A percentile compares a stretch with the other conserved stretches of the same genome.
Conservation (phyloP, 495 filamentous ascomycete species). For the Aspergillus funiculosus region DNA sequence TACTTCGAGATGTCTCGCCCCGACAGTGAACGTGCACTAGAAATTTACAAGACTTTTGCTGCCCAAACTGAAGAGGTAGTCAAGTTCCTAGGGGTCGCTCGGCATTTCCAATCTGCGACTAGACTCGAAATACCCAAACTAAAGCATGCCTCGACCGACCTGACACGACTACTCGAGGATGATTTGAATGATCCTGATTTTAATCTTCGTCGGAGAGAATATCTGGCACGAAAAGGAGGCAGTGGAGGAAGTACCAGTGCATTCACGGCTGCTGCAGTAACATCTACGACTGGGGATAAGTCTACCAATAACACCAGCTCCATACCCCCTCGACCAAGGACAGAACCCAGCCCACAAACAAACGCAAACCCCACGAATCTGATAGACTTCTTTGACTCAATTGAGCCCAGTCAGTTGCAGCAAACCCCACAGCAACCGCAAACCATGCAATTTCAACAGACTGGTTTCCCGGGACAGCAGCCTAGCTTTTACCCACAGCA, state of each 20-base stretch:
- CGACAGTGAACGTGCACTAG: conserved; percentile 86
- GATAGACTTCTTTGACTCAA: conserved; percentile 98
- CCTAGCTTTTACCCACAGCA: conserved; percentile 30
- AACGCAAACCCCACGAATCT: conserved; percentile 69
- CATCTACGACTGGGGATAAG: conserved; percentile 23
- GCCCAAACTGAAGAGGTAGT: conserved; percentile 91
- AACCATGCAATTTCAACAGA: conserved; percentile 41
- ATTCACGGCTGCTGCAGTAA: conserved; percentile 17
- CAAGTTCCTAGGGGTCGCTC: conserved; percentile 77
- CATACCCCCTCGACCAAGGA: conserved; percentile 20
- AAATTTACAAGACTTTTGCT: conserved; percentile 90
- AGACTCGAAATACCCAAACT: conserved; percentile 92
- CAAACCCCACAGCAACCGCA: conserved; percentile 30
- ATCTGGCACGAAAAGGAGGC: conserved; percentile 76
- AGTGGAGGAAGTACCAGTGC: conserved; percentile 47
- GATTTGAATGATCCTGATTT: conserved; percentile 96
- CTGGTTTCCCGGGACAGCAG: conserved; percentile 45
- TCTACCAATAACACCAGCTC: conserved; percentile 18
- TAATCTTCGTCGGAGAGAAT: conserved; percentile 87
- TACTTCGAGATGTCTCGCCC: conserved; percentile 97
- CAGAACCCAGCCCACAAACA: conserved; percentile 26
- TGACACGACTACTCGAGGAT: conserved; percentile 85
- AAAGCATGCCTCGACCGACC: conserved; percentile 90
- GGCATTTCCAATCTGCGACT: conserved; percentile 86
- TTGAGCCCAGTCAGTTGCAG: conserved; percentile 74